These are phyloP conservation scores for Juglanconis sp. DNA, from an alignment of 2,329 filamentous ascomycete genomes.

Conservation along the genomic window DNA sequence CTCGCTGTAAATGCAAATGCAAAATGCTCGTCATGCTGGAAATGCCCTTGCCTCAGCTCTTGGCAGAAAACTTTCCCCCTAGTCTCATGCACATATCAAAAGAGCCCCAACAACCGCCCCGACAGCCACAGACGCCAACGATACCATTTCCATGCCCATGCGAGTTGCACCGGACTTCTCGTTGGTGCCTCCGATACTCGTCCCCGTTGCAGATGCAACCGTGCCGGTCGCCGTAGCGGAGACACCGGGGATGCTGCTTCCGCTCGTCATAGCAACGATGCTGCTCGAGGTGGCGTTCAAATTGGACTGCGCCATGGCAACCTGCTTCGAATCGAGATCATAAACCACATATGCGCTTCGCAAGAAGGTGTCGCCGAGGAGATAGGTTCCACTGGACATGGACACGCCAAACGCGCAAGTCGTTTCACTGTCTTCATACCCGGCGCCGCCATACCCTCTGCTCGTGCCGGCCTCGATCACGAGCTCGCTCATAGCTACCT, in stretches of 20 bases:
- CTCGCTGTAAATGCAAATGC: neutral
- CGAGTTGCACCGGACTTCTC: neutral
- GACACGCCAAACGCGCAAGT: conserved; percentile 8
- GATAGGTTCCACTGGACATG: conserved; percentile 23
- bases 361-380: conserved; percentile 47
- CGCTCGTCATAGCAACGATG: conserved; percentile 24
- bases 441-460: conserved; percentile 25
- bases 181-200: neutral
- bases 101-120: neutral
- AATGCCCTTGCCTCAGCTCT: neutral
- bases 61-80: too few relatives aligned
- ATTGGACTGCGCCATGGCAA: conserved; percentile 53
- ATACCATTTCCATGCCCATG: neutral
- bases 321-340: conserved; percentile 47
- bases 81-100: neutral
- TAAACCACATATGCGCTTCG: conserved; percentile 53
- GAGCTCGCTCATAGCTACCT: conserved; percentile 33
- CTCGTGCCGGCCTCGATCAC: conserved; percentile 37
- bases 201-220: neutral
- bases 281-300: conserved; percentile 41
- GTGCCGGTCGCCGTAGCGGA: neutral
- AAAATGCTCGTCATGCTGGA: too few relatives aligned
- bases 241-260: conserved; percentile 5
- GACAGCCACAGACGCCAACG: neutral
- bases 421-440: neutral